phyloP scores from a whole-genome alignment of 148 eudicot genomes.

The Spergularia bocconei region DNA sequence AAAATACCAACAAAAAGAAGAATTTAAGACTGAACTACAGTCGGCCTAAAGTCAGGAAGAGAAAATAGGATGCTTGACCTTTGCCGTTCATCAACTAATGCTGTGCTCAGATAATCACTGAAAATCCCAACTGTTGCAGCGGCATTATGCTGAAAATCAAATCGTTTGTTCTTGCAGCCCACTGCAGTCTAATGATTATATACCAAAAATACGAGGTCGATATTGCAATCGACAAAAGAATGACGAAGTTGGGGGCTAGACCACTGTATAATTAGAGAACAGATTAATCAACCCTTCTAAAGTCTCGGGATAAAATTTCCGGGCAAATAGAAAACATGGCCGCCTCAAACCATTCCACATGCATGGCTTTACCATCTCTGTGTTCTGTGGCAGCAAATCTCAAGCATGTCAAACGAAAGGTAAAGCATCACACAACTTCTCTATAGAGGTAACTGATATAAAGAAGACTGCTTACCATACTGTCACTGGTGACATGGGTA shows the following conservation, averaged over 20 bases:
- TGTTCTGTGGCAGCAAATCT: slow-evolving; percentile 27
- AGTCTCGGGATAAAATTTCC: slow-evolving; percentile 44
- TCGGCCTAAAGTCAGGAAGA: slow-evolving; percentile 14
- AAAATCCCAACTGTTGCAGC: neutral
- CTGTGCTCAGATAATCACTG: neutral
- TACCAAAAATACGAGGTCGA: slow-evolving; percentile 31
- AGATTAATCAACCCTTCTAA: slow-evolving; percentile 32
- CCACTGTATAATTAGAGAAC: slow-evolving; percentile 42
- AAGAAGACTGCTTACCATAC: slow-evolving; percentile 26
- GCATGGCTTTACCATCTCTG: slow-evolving; percentile 32
- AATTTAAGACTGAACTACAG: slow-evolving; percentile 13
- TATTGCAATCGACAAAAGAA: slow-evolving; percentile 31
- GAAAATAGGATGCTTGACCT: slow-evolving; percentile 14
- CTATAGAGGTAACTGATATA: neutral
- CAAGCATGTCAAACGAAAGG: neutral
- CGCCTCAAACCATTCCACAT: slow-evolving; percentile 47
- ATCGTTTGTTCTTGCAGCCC: neutral
- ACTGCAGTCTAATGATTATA: slow-evolving; percentile 18
- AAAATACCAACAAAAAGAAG: neutral
- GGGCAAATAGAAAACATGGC: slow-evolving; percentile 45
- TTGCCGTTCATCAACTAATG: slow-evolving; percentile 14
- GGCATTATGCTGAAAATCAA: slow-evolving; percentile 6
- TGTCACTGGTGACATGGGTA: slow-evolving; percentile 36
- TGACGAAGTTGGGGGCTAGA: slow-evolving; percentile 27
- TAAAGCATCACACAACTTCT: neutral